Evolutionary conservation across 495 filamentous ascomycete genomes (phyloP), one percentile per base, ranked within the genome.

Genomic region (Cenococcum geophilum): DNA sequence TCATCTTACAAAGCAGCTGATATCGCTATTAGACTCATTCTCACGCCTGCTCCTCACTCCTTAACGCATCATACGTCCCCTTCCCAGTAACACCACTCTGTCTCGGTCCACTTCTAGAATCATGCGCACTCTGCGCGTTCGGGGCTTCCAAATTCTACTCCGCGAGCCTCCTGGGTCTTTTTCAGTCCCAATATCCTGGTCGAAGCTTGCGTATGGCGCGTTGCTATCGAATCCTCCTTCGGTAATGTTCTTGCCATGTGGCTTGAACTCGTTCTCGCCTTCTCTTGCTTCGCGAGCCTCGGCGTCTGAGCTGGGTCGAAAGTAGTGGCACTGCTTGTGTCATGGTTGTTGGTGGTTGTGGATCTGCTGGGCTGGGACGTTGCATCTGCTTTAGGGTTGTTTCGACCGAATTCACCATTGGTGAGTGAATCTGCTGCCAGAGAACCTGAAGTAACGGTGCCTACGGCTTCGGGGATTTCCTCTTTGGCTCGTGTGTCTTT

Each of bases 161-260:
- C 14, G 82, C 83, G 18, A 71, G 59, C 84, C 72, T n/a, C 82
- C 82, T 21, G 86, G 85, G 73, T 88, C 86, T 60, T 86, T 76
- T 59, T 80, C 67, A 6, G 72, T 72, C 4, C 85, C 85, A 68
- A 88, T 82, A 2, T 86, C 82, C 21, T 75, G 68, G 51, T 68
- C 80, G 69, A 83, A 86, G 67, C 82, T 85, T 16, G 79, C 80
- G 59, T 86, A 87, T 20, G 80, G 76, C 18, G 55, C 71, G 22
- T 75, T 70, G 25, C 71, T 67, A n/a, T 78, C 72, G 68, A 83
- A 80, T 0, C 77, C 81, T 22, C 80, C 80, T 64, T 85, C 82
- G 5, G 64, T 77, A 49, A 85, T 62, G 63, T 81, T 81, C 66
- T 74, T 76, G 25, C 82, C 83, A 52, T 86, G 74, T 4, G 84